Evolutionary conservation across 345 rosid species (phyloP), one percentile per base, ranked within the genome.

Genomic region (Cardamine resedifolia): DNA sequence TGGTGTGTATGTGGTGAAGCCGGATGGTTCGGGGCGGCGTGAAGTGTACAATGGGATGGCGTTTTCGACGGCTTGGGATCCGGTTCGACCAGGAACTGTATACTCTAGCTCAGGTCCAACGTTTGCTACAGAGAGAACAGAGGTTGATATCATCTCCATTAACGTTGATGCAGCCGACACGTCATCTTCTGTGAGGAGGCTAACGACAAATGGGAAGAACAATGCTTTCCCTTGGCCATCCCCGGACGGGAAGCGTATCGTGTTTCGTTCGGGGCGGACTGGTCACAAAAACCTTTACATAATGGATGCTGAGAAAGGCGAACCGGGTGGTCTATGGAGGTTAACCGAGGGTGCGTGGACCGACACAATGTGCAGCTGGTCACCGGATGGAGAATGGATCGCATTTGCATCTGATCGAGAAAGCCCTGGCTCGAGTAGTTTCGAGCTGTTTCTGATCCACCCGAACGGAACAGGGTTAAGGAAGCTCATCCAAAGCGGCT

Each of bases 141-240:
- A 81, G 66, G 98, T 93, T 34, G 96, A 93, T 70, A 70, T 93
- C 12, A 80, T 93, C 39, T 66, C 97, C 10, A 80, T 93, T 26
- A 48, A 84, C 14, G 87, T 86, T 0, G 89, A 92, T 41, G 81
- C 55, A 4, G 61, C 5, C 0, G 84, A 78, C 7, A 71, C n/a
- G 38, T 68, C 71, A 7, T 34, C 58, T 18, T 52, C 70, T 6
- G 74, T 78, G 15, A 87, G 64, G 58, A 90, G 75, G 81, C 44
- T 93, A 66, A 93, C 98, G 7, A 81, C 85, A 0, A 77, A 84
- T 50, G 98, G 97, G 6, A 52, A 84, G 66, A 93, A 93, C 43
- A 93, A 93, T 49, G 98, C 98, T 15, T 90, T 93, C 56, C 98
- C 96, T 1, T 79, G 93, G 3, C 87, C 81, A 8, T 93, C 98